phyloP scores from a whole-genome alignment of 2,329 filamentous ascomycete genomes.

The Cercospora zeae-maydis region DNA sequence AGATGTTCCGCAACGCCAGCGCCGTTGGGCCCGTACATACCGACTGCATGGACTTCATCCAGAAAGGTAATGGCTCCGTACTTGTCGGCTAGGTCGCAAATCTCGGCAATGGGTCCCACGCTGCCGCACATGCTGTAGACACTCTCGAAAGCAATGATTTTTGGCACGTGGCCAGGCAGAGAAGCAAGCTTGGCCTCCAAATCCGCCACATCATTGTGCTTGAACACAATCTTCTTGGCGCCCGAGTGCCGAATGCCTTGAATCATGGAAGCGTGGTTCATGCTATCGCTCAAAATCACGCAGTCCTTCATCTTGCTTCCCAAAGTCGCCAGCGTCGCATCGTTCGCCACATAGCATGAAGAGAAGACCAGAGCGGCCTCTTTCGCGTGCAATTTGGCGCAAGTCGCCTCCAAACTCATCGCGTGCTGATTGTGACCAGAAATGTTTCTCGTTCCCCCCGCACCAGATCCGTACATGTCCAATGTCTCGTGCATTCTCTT shows the following conservation, averaged over 20 bases:
- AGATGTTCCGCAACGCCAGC: slow-evolving; percentile 97
- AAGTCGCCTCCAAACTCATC: slow-evolving; percentile 72
- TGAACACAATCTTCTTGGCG: slow-evolving; percentile 96
- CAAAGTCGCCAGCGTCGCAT: slow-evolving; percentile 93
- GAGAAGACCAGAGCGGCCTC: slow-evolving; percentile 91
- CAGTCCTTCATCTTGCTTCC: slow-evolving; percentile 95
- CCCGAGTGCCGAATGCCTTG: slow-evolving; percentile 97
- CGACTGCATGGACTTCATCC: slow-evolving; percentile 97
- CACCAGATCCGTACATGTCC: slow-evolving; percentile 90
- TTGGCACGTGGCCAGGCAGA: slow-evolving; percentile 77
- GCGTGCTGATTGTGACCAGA: slow-evolving; percentile 97
- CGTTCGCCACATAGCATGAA: slow-evolving; percentile 97
- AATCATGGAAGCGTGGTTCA: slow-evolving; percentile 99
- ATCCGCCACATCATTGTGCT: slow-evolving; percentile 94
- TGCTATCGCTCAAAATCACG: slow-evolving; percentile 93
- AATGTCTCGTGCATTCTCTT: slow-evolving; percentile 91
- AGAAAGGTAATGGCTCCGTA: slow-evolving; percentile 97
- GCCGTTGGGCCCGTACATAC: slow-evolving; percentile 96
- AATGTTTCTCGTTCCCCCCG: slow-evolving; percentile 94
- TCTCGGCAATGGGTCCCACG: slow-evolving; percentile 90
- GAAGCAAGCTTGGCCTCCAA: slow-evolving; percentile 89
- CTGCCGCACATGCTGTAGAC: slow-evolving; percentile 99
- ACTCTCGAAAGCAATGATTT: slow-evolving; percentile 98
- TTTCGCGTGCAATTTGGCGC: slow-evolving; percentile 87
- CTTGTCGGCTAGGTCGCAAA: slow-evolving; percentile 94